Evolutionary conservation across 2,329 filamentous ascomycete genomes (phyloP).

Genomic region (Achaetomium macrosporum): DNA sequence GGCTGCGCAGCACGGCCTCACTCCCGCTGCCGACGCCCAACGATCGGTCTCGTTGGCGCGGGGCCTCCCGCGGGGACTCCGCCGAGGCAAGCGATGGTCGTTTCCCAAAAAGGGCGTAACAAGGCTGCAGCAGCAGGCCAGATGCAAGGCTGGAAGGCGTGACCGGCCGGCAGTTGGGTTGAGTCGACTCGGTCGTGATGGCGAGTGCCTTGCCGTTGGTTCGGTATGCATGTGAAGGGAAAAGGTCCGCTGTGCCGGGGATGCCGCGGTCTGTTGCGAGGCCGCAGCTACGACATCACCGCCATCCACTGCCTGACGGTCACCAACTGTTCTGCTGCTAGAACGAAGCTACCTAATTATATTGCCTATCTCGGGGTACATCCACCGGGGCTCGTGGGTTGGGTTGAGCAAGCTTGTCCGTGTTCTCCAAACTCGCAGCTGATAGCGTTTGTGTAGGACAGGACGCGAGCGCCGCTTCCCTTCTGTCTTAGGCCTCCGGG

Average conservation of each 20-base stretch:
- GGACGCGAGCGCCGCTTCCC: not conserved
- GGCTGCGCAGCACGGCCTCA: not conserved
- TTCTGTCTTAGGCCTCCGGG: not conserved
- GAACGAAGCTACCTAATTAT: not conserved
- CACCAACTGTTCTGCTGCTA: not conserved
- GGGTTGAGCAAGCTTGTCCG: not conserved
- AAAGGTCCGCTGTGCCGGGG: not conserved
- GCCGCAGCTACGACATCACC: not conserved
- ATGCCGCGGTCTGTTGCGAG: not conserved
- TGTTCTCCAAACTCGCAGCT: not conserved
- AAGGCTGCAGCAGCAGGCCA: not conserved
- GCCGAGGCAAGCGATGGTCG: not conserved
- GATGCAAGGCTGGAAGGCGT: conserved; percentile 1
- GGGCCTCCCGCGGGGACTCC: not conserved
- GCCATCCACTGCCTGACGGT: not conserved
- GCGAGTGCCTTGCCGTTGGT: not conserved
- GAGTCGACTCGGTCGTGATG: not conserved
- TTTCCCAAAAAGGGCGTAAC: not conserved
- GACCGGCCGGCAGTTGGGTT: not conserved
- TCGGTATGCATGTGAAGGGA: not conserved
- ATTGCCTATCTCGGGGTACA: not conserved
- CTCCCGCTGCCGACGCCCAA: not conserved
- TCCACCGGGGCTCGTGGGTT: not conserved
- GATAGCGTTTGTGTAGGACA: not conserved
- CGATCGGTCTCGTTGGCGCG: not conserved